Evolutionary conservation across 2,329 filamentous ascomycete species (phyloP), one percentile per base, ranked within the genome.

Genomic region (Coniella lustricola): DNA sequence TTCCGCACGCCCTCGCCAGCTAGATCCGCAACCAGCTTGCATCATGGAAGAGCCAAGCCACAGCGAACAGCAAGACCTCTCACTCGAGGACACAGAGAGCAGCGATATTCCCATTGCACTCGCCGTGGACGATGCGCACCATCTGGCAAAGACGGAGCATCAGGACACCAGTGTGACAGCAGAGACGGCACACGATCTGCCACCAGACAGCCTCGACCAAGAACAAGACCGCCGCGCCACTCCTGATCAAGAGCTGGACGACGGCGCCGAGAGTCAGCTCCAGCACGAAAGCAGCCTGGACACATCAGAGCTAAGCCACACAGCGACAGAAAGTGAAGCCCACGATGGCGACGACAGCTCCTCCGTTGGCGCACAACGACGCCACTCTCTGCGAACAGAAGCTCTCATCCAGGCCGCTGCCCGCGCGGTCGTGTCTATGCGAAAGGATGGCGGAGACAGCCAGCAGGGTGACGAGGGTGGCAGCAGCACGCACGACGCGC

Each of bases 401-500:
- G 74, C 72, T 7, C 63, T 76, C 32, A 78, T 79, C 51, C 73
- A 77, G 29, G 71, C 70, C 20, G 75, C 75, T 1, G 75, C 75
- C 1, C 65, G 70, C 44, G 72, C 72, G 18, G 74, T 78, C 13
- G 67, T 77, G 9, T 70, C 68, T 2, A 32, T 63, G 69, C 33
- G 60, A 59, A 46, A 64, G 41, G 46, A 51, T 41, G 42, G 38
- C 54, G 39, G 42, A 55, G 17, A 55, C 40, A 53, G 21, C 31
- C 1, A 38, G 38, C 16, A 56, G 3, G 53, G 60, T 20, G 56
- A 56, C 3, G 42, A 49, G 16, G 48, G 54, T 7, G 1, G 10
- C 25, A n/a, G 7, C 49, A 53, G 37, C 38, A 49, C 21, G 16
- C 55, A 54, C 22, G 49, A 54, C 7, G 49, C 52, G 4, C 38